phyloP scores from a whole-genome alignment of 306 rosid species.

The Gastrolobium villosum region DNA sequence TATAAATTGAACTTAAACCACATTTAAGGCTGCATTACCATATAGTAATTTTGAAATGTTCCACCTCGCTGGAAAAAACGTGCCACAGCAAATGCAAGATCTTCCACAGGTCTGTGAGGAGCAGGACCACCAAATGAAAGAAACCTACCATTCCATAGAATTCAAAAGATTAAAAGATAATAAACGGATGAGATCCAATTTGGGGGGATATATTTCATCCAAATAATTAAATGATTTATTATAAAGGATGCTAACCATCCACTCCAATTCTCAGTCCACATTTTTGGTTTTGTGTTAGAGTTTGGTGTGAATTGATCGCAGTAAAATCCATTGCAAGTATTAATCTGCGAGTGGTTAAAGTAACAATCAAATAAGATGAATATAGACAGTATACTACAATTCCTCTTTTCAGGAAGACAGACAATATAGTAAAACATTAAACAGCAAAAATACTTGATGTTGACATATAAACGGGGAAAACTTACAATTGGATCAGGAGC shows the following conservation, averaged over 20 bases:
- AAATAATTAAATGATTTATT: slow-evolving; percentile 25
- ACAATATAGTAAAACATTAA: slow-evolving; percentile 29
- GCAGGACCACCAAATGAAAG: slow-evolving; percentile 82
- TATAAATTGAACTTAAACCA: slow-evolving; percentile 16
- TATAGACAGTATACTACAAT: background rate
- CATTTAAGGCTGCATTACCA: slow-evolving; percentile 65
- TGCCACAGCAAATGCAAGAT: slow-evolving; percentile 90
- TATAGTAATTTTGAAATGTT: slow-evolving; percentile 93
- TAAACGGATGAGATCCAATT: slow-evolving; percentile 8
- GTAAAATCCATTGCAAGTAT: slow-evolving; percentile 97
- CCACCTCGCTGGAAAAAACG: slow-evolving; percentile 98
- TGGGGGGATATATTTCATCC: slow-evolving; percentile 34
- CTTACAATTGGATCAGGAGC: slow-evolving; percentile 96
- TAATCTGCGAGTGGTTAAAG: slow-evolving; percentile 67
- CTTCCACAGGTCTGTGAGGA: slow-evolving; percentile 91
- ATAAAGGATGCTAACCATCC: slow-evolving; percentile 76
- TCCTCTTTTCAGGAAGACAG: slow-evolving; percentile 1
- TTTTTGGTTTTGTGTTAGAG: slow-evolving; percentile 83
- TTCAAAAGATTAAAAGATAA: background rate
- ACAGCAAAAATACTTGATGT: background rate
- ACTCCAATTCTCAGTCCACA: slow-evolving; percentile 98
- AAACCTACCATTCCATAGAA: slow-evolving; percentile 67
- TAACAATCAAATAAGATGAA: slow-evolving; percentile 39
- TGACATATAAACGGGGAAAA: slow-evolving; percentile 33
- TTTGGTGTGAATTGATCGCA: slow-evolving; percentile 94